A percentile compares a stretch with the other conserved stretches of the same genome.
These are phyloP conservation scores for Aspergillus ellipticus DNA, from an alignment of 495 filamentous ascomycete species.

Conservation along the genomic window DNA sequence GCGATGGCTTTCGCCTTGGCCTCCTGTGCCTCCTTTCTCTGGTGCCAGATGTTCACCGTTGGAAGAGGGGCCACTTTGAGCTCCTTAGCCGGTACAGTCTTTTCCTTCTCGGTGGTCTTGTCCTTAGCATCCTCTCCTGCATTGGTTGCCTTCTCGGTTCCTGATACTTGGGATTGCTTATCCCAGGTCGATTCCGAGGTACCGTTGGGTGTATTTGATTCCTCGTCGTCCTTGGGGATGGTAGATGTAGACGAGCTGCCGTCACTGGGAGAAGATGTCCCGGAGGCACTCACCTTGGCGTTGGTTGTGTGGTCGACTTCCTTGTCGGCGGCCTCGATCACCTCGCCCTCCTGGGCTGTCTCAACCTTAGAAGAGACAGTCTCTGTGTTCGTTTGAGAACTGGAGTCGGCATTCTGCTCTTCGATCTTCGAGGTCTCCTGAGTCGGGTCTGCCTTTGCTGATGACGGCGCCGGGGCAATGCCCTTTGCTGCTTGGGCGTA, in stretches of 20 bases:
- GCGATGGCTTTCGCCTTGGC: slow-evolving; percentile 58
- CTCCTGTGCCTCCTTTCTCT: slow-evolving; percentile 66
- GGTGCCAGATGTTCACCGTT: slow-evolving; percentile 79
- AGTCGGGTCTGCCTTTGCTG: slow-evolving; percentile 36
- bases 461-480: slow-evolving; percentile 40
- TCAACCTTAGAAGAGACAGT: slow-evolving; percentile 24
- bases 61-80: slow-evolving; percentile 80
- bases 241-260: slow-evolving; percentile 59
- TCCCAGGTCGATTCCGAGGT: slow-evolving; percentile 63
- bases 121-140: slow-evolving; percentile 31
- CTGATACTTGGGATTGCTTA: slow-evolving; percentile 59
- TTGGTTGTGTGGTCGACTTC: slow-evolving; percentile 33
- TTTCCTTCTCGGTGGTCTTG: slow-evolving; percentile 43
- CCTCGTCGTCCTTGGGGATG: slow-evolving; percentile 66
- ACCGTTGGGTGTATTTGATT: slow-evolving; percentile 61
- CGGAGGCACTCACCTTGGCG: slow-evolving; percentile 44
- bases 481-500: slow-evolving; percentile 95
- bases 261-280: slow-evolving; percentile 64
- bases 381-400: slow-evolving; percentile 15
- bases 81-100: slow-evolving; percentile 55
- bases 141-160: slow-evolving; percentile 30
- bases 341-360: slow-evolving; percentile 24
- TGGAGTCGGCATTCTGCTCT: slow-evolving; percentile 23
- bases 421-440: slow-evolving; percentile 26
- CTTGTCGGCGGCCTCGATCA: slow-evolving; percentile 21